Evolutionary conservation across 305 asterid genomes (phyloP).

Genomic region (Fraxinus platypoda): DNA sequence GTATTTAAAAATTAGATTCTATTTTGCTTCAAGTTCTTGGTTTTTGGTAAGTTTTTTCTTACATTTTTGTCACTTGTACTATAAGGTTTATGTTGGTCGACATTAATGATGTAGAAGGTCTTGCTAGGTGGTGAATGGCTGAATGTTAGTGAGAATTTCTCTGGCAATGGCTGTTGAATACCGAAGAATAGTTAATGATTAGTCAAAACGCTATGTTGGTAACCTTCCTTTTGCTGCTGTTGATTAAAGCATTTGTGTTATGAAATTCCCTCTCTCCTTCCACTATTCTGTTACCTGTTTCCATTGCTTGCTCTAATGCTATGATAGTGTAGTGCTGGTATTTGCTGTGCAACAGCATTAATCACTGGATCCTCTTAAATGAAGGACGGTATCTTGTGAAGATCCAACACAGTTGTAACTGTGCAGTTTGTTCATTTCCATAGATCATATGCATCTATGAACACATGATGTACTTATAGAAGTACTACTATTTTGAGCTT

Average conservation of each 20-base stretch:
- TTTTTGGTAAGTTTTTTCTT: background rate
- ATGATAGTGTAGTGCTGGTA: constrained; percentile 19
- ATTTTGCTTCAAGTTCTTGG: background rate
- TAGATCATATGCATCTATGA: background rate
- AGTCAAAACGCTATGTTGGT: background rate
- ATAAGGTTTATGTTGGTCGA: background rate
- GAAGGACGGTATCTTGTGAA: background rate
- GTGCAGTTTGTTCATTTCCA: constrained; percentile 18
- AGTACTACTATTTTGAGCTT: constrained; percentile 13
- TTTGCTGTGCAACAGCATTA: background rate
- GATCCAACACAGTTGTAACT: background rate
- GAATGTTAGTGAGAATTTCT: background rate
- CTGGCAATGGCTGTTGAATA: background rate
- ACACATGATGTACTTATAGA: constrained; percentile 7
- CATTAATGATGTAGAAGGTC: background rate
- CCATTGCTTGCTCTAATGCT: constrained; percentile 10
- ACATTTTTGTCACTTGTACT: background rate
- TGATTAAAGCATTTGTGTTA: constrained; percentile 8
- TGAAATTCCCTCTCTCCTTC: constrained; percentile 10
- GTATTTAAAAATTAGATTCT: background rate
- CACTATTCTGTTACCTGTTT: constrained; percentile 9
- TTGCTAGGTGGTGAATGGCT: background rate
- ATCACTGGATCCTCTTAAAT: background rate
- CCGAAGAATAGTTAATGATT: background rate
- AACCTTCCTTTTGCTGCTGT: background rate